Evolutionary conservation across 2,329 filamentous ascomycete species (phyloP).

Genomic region (Ceratocystis diversiconidia): DNA sequence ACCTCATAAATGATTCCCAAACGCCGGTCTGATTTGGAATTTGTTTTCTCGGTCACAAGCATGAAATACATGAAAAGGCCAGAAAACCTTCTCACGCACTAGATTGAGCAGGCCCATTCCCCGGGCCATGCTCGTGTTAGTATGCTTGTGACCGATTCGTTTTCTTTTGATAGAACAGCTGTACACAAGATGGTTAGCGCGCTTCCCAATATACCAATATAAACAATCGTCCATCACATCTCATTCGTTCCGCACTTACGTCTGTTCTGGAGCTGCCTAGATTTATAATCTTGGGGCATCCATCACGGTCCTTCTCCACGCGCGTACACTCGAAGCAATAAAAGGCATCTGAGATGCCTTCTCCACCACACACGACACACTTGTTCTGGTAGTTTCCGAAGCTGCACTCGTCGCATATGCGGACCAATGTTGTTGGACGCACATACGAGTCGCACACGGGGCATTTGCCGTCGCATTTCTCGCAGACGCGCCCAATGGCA

Average conservation of each 20-base stretch:
- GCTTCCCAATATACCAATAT: background rate
- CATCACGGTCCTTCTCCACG: slow-evolving; percentile 90
- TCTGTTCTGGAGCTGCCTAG: slow-evolving; percentile 90
- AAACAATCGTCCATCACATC: slow-evolving; percentile 30
- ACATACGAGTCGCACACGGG: slow-evolving; percentile 99
- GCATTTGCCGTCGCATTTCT: slow-evolving; percentile 99
- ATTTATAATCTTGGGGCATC: slow-evolving; percentile 99
- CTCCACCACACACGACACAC: slow-evolving; percentile 94
- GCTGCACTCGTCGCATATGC: slow-evolving; percentile 98
- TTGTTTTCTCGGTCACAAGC: slow-evolving; percentile 12
- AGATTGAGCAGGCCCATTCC: slow-evolving; percentile 20
- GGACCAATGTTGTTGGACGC: slow-evolving; percentile 87
- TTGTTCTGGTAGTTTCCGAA: slow-evolving; percentile 99
- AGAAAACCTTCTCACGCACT: background rate
- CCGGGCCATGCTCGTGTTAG: slow-evolving; percentile 36
- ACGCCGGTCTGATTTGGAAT: slow-evolving; percentile 7
- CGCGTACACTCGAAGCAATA: slow-evolving; percentile 99
- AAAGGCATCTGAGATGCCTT: slow-evolving; percentile 95
- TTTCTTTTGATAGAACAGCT: slow-evolving; percentile 54
- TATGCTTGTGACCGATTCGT: slow-evolving; percentile 44
- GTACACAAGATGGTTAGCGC: slow-evolving; percentile 22
- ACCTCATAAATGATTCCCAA: slow-evolving; percentile 1
- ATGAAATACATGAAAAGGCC: background rate
- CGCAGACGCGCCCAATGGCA: slow-evolving; percentile 94
- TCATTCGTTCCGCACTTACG: slow-evolving; percentile 34